These are phyloP conservation scores for Phytophthora sansomeana DNA, from an alignment of 352 stramenopile genomes.

Conservation along the genomic window DNA sequence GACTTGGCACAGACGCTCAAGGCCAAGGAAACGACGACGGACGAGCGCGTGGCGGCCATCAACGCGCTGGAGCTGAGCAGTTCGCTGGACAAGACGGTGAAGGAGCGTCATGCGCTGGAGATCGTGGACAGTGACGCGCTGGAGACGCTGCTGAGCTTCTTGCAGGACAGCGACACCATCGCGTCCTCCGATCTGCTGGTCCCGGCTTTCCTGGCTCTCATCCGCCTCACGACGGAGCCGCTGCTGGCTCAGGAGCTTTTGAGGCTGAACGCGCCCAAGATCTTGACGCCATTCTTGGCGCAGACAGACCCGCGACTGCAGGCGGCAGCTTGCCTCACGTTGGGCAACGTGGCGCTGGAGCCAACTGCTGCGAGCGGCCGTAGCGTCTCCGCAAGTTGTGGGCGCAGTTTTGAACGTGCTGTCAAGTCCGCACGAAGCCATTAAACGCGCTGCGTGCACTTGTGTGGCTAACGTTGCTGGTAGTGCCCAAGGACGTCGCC, in stretches of 20 bases:
- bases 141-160: slow-evolving; percentile 49
- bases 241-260: slow-evolving; percentile 65
- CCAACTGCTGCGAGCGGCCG: slow-evolving; percentile 27
- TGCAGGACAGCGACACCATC: slow-evolving; percentile 60
- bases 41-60: slow-evolving; percentile 48
- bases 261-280: slow-evolving; percentile 49
- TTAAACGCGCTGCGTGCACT: slow-evolving; percentile 60
- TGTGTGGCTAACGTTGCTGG: slow-evolving; percentile 68
- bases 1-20: slow-evolving; percentile 45
- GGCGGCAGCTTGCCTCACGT: slow-evolving; percentile 61
- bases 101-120: slow-evolving; percentile 54
- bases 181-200: slow-evolving; percentile 62
- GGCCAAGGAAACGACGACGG: slow-evolving; percentile 41
- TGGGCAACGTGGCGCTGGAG: slow-evolving; percentile 74
- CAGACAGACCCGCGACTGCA: slow-evolving; percentile 66
- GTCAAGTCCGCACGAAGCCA: slow-evolving; percentile 62
- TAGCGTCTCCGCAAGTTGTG: slow-evolving; percentile 51
- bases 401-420: slow-evolving; percentile 54
- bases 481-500: slow-evolving; percentile 42
- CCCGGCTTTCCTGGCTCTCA: slow-evolving; percentile 69
- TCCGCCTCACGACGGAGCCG: slow-evolving; percentile 61
- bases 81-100: slow-evolving; percentile 32
- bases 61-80: slow-evolving; percentile 38
- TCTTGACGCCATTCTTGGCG: slow-evolving; percentile 56
- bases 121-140: slow-evolving; percentile 68